phyloP scores from a whole-genome alignment of 768 basidiomycete species.

The Phanerodontia chrysosporium region DNA sequence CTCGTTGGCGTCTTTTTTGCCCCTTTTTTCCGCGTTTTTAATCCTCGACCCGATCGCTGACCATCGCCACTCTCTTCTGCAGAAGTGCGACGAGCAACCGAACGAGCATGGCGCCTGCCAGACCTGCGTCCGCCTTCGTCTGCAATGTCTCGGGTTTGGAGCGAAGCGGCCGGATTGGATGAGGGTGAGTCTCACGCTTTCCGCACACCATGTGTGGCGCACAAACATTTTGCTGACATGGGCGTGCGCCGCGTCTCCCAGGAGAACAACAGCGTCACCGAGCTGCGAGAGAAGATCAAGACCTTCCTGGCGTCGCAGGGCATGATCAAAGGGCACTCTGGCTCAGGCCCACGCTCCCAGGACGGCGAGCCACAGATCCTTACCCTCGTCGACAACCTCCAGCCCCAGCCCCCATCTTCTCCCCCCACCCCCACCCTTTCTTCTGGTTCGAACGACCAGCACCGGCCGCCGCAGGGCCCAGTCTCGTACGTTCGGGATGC shows the following conservation, averaged over 20 bases:
- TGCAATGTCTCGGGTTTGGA: conserved; percentile 86
- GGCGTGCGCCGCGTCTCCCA: conserved; percentile 23
- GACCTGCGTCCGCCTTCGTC: conserved; percentile 73
- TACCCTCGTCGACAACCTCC: conserved; percentile 41
- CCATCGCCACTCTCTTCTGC: conserved; percentile 16
- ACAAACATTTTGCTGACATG: conserved; percentile 10
- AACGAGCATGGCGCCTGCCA: conserved; percentile 59
- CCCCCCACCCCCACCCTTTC: conserved; percentile 48
- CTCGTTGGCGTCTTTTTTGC: conserved; percentile 10
- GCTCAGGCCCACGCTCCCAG: conserved; percentile 53
- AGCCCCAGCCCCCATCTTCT: conserved; percentile 28
- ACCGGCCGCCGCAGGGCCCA: conserved; percentile 29
- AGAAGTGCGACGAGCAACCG: conserved; percentile 85
- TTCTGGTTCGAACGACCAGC: conserved; percentile 36
- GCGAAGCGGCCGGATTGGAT: conserved; percentile 84
- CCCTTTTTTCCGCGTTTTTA: conserved; percentile 12
- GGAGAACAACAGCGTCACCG: conserved; percentile 67
- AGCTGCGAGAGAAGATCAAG: conserved; percentile 76
- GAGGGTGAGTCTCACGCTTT: conserved; percentile 48
- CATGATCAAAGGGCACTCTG: conserved; percentile 87
- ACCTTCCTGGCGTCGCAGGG: conserved; percentile 74
- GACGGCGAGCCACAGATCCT: conserved; percentile 58
- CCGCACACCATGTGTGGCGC: conserved; percentile 2
- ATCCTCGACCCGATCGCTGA: conserved; percentile 16
- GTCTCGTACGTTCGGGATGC: conserved; percentile 29